phyloP scores from a whole-genome alignment of 352 stramenopile genomes.

The Phytophthora macrochlamydospora region DNA sequence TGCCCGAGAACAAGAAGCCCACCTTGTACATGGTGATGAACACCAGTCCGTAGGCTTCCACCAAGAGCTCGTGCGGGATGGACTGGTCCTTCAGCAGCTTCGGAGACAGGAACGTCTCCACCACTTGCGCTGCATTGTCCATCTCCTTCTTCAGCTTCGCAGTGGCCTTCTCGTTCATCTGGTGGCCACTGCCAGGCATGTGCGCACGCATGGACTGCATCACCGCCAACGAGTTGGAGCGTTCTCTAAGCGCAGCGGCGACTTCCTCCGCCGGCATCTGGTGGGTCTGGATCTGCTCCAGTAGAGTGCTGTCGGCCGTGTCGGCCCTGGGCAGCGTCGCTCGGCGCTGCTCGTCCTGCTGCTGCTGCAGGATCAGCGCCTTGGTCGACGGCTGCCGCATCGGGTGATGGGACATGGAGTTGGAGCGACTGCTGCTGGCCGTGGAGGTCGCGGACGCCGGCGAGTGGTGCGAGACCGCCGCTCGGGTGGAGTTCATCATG shows the following conservation, averaged over 20 bases:
- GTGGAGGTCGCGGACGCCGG: constrained; percentile 12
- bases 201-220: constrained; percentile 35
- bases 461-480: constrained; percentile 4
- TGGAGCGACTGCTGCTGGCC: constrained; percentile 13
- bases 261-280: constrained; percentile 22
- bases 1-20: constrained; percentile 80
- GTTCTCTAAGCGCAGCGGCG: constrained; percentile 50
- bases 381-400: constrained; percentile 50
- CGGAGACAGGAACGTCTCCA: constrained; percentile 74
- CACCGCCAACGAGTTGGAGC: constrained; percentile 63
- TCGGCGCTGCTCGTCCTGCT: constrained; percentile 21
- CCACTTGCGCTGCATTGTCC: constrained; percentile 59
- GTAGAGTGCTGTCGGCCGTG: constrained; percentile 42
- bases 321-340: constrained; percentile 43
- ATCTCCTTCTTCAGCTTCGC: constrained; percentile 75
- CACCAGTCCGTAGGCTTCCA: constrained; percentile 76
- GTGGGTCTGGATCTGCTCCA: constrained; percentile 23
- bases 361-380: constrained; percentile 52
- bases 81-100: constrained; percentile 84
- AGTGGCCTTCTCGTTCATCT: constrained; percentile 61
- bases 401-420: constrained; percentile 16
- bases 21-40: constrained; percentile 87
- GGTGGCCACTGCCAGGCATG: constrained; percentile 36
- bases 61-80: constrained; percentile 75
- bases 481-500: constrained; percentile 24